Base-by-base conservation (phyloP, 768 basidiomycete species). In the Hericium erinaceus region DNA sequence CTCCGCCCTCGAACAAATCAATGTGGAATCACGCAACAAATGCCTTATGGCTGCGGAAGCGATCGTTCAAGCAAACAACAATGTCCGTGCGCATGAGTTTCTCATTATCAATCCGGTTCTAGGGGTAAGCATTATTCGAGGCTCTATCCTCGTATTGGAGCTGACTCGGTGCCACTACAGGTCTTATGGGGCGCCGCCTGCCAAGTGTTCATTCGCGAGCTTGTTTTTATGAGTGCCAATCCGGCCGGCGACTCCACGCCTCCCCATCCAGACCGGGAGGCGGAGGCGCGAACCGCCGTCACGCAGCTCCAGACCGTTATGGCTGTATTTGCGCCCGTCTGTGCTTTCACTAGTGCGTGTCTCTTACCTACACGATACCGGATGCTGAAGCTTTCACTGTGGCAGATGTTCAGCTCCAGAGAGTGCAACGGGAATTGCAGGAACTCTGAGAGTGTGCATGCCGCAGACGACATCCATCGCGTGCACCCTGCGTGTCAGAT, bases 1-100 rank as follows among this genome's bases (percentile, higher is more conserved):
- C 60, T 60, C 66, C 0, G 61, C 61, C 24, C 61, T 63, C 37
- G 57, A 54, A 12, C 44, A 55, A 15, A 57, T 48, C 4, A 60
- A 61, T 15, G 26, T 57, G 1, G 61, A n/a, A 20, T 62, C 61
- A 9, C 61, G 61, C 16, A 39, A 49, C 12, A 62, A 62, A 50
- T 62, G 61, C 56, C 26, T 62, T 54, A 55, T 56, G 15, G 59
- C 61, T 4, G 56, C 55, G 13, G 52, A 54, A 28, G 56, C 53
- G 15, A 60, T 62, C 2, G 52, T 62, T 13, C 57, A 51, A 1
- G 59, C 57, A 8, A 61, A 57, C 12, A 55, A 54, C 4, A 51
- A 50, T 0, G 50, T 54, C 2, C 57, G 40, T 8, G 50, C 41
- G 0, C 61, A 56, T 11, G 59, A 62, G 1, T 49, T 12, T 24